A percentile compares a stretch with the other conserved stretches of the same genome.
These are phyloP conservation scores for Phytophthora ramorum DNA, from an alignment of 352 stramenopile genomes.

Conservation along the genomic window DNA sequence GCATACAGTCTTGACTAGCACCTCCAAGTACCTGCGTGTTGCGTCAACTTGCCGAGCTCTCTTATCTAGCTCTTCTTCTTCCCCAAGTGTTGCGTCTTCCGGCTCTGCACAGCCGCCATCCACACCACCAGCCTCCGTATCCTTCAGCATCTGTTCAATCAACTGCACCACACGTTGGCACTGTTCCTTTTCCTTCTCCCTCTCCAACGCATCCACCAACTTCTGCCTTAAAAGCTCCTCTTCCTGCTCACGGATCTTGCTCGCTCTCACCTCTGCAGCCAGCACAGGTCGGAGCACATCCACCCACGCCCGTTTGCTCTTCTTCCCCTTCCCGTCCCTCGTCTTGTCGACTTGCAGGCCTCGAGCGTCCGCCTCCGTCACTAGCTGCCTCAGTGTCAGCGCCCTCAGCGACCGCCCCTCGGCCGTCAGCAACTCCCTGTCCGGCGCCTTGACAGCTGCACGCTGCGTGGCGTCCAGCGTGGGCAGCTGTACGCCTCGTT, in stretches of 20 bases:
- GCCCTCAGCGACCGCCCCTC: slow-evolving; percentile 57
- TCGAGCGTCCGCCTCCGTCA: slow-evolving; percentile 57
- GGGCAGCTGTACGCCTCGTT: slow-evolving; percentile 34
- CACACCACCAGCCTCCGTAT: background rate
- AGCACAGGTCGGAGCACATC: slow-evolving; percentile 48
- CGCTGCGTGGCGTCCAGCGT: slow-evolving; percentile 43
- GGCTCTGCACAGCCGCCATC: slow-evolving; percentile 19
- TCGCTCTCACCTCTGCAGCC: slow-evolving; percentile 25
- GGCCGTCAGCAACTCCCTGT: slow-evolving; percentile 59
- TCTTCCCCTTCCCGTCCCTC: slow-evolving; percentile 56
- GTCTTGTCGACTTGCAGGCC: slow-evolving; percentile 38
- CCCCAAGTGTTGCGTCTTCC: slow-evolving; percentile 15
- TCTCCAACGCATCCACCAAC: slow-evolving; percentile 43
- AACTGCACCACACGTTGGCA: slow-evolving; percentile 29
- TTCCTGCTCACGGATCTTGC: slow-evolving; percentile 45
- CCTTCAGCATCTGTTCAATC: slow-evolving; percentile 28
- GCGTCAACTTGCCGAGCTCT: slow-evolving; percentile 2
- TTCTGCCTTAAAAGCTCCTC: slow-evolving; percentile 50
- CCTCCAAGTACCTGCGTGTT: slow-evolving; percentile 24
- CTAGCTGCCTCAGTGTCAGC: slow-evolving; percentile 68
- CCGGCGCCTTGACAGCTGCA: slow-evolving; percentile 50
- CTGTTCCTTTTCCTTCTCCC: slow-evolving; percentile 45
- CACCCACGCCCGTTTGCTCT: slow-evolving; percentile 69
- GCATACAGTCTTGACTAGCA: slow-evolving; percentile 31
- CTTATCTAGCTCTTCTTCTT: slow-evolving; percentile 5